Evolutionary conservation across 225 moss, liverwort and hornwort genomes (phyloP), one percentile per base, ranked within the genome.

Genomic region (Climacium dendroides): DNA sequence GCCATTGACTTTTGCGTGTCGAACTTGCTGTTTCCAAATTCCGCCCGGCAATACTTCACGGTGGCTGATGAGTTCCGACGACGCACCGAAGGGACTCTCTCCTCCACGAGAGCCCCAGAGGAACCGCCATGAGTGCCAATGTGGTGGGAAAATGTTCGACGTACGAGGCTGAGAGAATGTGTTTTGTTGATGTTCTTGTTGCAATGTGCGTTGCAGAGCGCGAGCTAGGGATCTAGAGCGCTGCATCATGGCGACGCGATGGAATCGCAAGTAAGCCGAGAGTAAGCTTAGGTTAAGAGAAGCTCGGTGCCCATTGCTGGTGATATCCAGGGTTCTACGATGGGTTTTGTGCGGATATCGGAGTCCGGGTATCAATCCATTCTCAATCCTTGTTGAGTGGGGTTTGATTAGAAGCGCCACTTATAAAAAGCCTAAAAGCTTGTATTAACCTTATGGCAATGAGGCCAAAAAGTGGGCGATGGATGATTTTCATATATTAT

Each of bases 1-100:
- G 83, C 97, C 97, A 87, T 94, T 96, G 79, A 98, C 93, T 94
- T 98, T 98, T 28, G 90, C 95, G 72, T 95, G 90, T 22, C 97
- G 96, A 80, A 94, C 89, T 86, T 96, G 96, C 81, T 92, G 97
- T 61, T 73, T 88, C 92, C 88, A 81, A 66, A 87, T 62, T 67
- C 59, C 87, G 14, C 83, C 80, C 43, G 24, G 69, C 77, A 86
- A 63, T 65, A 50, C 81, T 35, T 79, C 81, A 32, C 79, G 47
- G 29, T 86, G 54, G 45, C 82, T 84, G 84, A 52, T 48, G 28
- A 35, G 34, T 6, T 75, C 86, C 52, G 53, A 53, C 35, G 63
- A n/a, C 22, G 39, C 39, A 58, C 82, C 71, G 7, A 48, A 78
- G 24, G 37, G 28, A 66, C 50, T 77, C 52, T 52, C 52, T 47